Conservation (phyloP, 2,329 filamentous ascomycete species). For the Diaporthe batatas region DNA sequence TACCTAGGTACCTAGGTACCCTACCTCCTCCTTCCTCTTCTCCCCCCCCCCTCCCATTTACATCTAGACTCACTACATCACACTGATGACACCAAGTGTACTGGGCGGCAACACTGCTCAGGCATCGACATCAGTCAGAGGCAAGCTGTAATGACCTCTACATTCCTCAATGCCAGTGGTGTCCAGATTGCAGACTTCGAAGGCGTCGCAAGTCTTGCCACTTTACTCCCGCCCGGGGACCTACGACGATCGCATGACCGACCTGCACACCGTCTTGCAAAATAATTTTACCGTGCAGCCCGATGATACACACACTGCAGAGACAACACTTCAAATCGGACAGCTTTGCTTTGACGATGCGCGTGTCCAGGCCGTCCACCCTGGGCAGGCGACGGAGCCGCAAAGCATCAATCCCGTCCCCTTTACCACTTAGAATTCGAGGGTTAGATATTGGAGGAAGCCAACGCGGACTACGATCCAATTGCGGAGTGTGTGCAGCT, state of each 20-base stretch:
- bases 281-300: constrained; percentile 51
- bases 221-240: constrained; percentile 61
- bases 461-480: constrained; percentile 56
- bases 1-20: too few relatives aligned
- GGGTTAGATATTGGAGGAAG: constrained; percentile 50
- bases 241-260: constrained; percentile 55
- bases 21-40: too few relatives aligned
- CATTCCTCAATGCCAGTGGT: constrained; percentile 63
- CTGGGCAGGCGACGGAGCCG: constrained; percentile 52
- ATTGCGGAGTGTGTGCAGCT: constrained; percentile 61
- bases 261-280: constrained; percentile 58
- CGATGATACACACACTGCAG: constrained; percentile 56
- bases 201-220: constrained; percentile 63
- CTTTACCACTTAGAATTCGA: constrained; percentile 48
- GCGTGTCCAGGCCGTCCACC: constrained; percentile 53
- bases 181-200: constrained; percentile 60
- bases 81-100: too few relatives aligned
- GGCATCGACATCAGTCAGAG: constrained; percentile 47
- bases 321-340: constrained; percentile 56
- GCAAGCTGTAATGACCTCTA: constrained; percentile 55
- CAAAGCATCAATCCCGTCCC: constrained; percentile 55
- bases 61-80: too few relatives aligned
- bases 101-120: constrained; percentile 50
- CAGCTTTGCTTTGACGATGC: constrained; percentile 59
- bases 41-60: too few relatives aligned